These are phyloP conservation scores for Annulohypoxylon bovei DNA, from an alignment of 495 filamentous ascomycete genomes.

Conservation along the genomic window DNA sequence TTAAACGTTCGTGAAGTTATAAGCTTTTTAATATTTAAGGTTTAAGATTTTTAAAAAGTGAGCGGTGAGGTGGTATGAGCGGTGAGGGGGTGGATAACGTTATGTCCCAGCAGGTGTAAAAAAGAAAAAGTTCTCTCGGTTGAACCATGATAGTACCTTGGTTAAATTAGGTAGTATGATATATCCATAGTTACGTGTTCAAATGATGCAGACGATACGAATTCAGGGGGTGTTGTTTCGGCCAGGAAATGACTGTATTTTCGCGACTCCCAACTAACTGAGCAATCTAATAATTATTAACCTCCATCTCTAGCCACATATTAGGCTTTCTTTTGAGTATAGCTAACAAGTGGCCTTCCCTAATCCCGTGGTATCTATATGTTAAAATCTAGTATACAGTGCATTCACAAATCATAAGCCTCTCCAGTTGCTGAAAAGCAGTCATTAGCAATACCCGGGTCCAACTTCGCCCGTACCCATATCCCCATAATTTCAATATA, in stretches of 20 bases:
- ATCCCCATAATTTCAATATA: slow-evolving; percentile 6
- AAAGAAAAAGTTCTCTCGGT: neutral
- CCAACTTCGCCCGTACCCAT: slow-evolving; percentile 7
- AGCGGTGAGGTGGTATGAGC: too few species aligned
- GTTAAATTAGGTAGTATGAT: neutral
- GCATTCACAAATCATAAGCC: slow-evolving; percentile 26
- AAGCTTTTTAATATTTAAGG: too few species aligned
- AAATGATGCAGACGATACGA: neutral
- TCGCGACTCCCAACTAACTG: slow-evolving; percentile 6
- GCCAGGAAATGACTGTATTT: slow-evolving; percentile 19
- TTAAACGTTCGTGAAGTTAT: too few species aligned
- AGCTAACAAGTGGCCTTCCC: slow-evolving; percentile 10
- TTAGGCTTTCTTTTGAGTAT: slow-evolving; percentile 6
- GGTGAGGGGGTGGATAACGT: too few species aligned
- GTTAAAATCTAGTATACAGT: slow-evolving; percentile 39
- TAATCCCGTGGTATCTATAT: slow-evolving; percentile 41
- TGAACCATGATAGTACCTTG: neutral
- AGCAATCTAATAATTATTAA: slow-evolving; percentile 22
- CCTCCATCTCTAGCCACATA: slow-evolving; percentile 5
- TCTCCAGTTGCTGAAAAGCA: slow-evolving; percentile 30
- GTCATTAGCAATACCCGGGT: slow-evolving; percentile 27
- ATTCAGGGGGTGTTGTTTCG: neutral
- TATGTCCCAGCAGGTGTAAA: neutral
- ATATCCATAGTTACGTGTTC: neutral
- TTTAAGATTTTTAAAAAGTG: too few species aligned